Base-by-base conservation (phyloP, 305 asterid genomes). In the Fraxinus nigra region DNA sequence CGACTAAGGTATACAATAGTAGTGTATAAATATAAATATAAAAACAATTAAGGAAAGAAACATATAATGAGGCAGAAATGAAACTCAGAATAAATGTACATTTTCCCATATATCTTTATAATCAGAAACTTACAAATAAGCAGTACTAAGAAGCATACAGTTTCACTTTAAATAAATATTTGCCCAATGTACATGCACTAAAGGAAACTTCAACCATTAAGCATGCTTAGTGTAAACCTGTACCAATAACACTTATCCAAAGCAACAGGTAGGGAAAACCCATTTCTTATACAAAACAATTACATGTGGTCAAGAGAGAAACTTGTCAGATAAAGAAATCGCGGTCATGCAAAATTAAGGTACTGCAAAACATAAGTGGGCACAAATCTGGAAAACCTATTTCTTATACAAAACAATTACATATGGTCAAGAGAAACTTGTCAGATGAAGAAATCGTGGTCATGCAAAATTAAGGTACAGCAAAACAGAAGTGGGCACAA, bases 81-180 rank as follows among this genome's bases (percentile, higher is more conserved):
- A 56, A 5, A 56, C 67, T 18, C 9, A n/a, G 9, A 22, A 56
- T 56, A 18, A 18, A 6, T 18, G 26, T 56, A 56, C 24, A 56
- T 63, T 40, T 69, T 33, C 22, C 77, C 46, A 48, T 33, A 20
- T 32, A 81, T 26, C 9, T 26, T 10, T 24, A 24, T n/a, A 14
- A 33, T 78, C 78, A 40, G 1, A 34, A 33, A 59, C 9, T 28
- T 43, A 28, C 0, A 24, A 6, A n/a, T n/a, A 67, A 37, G 40
- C 2, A 22, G 51, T 22, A 38, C 18, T 1, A 56, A 54, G 70
- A 69, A 65, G 28, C 0, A 1, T 0, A 5, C 65, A 10, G 33
- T 51, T 40, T 76, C 34, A 79, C 61, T 78, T 76, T 67, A 79
- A 32, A 10, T 40, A 76, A 30, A 70, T 9, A 72, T 30, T 32